These are phyloP conservation scores for Mycena amicta DNA, from an alignment of 768 basidiomycete species.

Conservation along the genomic window DNA sequence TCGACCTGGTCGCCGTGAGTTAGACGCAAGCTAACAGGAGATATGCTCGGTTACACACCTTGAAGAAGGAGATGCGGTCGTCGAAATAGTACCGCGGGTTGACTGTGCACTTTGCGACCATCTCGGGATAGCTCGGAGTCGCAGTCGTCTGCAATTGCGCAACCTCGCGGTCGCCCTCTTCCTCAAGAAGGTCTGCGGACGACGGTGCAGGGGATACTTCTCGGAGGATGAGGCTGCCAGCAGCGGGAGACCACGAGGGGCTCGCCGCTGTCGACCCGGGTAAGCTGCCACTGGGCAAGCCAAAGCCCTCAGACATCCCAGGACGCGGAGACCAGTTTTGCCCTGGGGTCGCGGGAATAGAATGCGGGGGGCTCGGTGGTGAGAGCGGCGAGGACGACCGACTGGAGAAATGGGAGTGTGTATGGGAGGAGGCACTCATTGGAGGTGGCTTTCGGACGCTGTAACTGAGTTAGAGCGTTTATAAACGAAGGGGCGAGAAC, in stretches of 20 bases:
- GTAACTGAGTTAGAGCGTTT: conserved; percentile 2
- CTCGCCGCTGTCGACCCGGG: conserved; percentile 16
- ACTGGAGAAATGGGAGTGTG: conserved; percentile 7
- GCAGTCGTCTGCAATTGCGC: background rate
- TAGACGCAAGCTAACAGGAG: background rate
- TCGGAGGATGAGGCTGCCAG: conserved; percentile 16
- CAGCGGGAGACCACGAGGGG: conserved; percentile 21
- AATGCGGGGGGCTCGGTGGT: conserved; percentile 1
- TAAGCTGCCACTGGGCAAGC: conserved; percentile 10
- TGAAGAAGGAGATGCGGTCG: conserved; percentile 19
- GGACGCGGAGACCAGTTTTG: conserved; percentile 20
- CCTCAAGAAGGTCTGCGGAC: conserved; percentile 11
- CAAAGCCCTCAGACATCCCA: conserved; percentile 7
- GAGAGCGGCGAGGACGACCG: conserved; percentile 18
- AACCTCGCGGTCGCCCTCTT: background rate
- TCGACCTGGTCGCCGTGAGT: conserved; percentile 14
- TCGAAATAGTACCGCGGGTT: conserved; percentile 25
- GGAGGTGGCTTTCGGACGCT: background rate
- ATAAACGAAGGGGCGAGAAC: conserved; percentile 12
- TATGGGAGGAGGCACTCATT: background rate
- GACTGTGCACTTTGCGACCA: background rate
- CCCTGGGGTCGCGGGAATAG: conserved; percentile 15
- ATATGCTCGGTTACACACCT: conserved; percentile 8
- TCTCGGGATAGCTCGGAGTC: conserved; percentile 8
- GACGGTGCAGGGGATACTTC: conserved; percentile 10